Evolutionary conservation across 805 yeast species (phyloP), one percentile per base, ranked within the genome.

Genomic region (Vanderwaltozyma verrucispora): DNA sequence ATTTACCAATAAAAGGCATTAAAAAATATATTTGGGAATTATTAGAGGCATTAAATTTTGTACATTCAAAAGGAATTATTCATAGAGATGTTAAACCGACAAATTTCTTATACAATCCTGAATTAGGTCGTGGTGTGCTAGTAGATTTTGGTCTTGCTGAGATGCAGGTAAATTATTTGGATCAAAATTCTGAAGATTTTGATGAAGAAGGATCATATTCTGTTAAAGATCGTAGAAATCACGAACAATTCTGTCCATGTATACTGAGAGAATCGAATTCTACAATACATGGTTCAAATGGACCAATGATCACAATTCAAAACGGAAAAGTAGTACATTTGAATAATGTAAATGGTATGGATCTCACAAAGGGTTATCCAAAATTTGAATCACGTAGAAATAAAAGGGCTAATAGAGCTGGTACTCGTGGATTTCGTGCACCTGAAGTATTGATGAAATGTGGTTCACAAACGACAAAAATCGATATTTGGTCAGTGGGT

Each of bases 121-220:
- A 72, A 42, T 76, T 76, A 56, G 80, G 87, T 56, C 62, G 72
- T 37, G 96, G 96, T 6, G 89, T 85, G 1, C 61, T 87, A 30
- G 95, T 87, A 5, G 96, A 87, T 63, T 88, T 87, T 65, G 96
- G 96, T 2, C 66, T 87, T 30, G 96, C 96, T 2, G 96, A 87
- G 59, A 67, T 68, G 46, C 72, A 68, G 42, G 30, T 39, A 18
- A 51, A 52, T 32, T 49, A 48, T 33, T 20, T 26, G 4, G 41
- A 38, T n/a, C 30, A 31, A 13, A 20, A 29, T 21, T 21, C 18
- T 5, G 15, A 21, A 11, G 30, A 33, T 16, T 9, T 26, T 6
- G 46, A 45, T 15, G 46, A 44, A 11, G 35, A 40, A 17, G 15
- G 21, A n/a, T 26, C 27, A 20, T n/a, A 19, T 12, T 15, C 33